These are phyloP conservation scores for Colletotrichum trifolii DNA, from an alignment of 2,329 filamentous ascomycete species.

Conservation along the genomic window DNA sequence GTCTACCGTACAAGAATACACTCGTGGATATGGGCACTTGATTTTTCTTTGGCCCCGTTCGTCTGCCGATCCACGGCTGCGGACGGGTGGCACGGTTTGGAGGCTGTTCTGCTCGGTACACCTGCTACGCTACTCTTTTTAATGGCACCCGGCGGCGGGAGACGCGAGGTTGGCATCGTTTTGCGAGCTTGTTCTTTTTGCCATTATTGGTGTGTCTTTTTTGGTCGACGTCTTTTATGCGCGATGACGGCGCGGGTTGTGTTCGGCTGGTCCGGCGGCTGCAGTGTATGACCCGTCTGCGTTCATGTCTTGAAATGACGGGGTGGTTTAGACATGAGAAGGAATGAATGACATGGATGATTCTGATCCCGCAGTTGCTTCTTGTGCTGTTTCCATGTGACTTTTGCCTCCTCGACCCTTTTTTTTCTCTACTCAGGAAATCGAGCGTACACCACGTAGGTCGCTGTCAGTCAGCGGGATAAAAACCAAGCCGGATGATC, in stretches of 20 bases:
- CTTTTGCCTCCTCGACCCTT: too few relatives aligned
- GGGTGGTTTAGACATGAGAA: slow-evolving; percentile 24
- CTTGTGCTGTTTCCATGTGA: too few relatives aligned
- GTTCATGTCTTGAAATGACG: slow-evolving; percentile 31
- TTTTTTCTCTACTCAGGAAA: too few relatives aligned
- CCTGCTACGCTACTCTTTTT: slow-evolving; percentile 31
- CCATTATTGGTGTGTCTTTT: slow-evolving; percentile 1
- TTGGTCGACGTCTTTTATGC: slow-evolving; percentile 27
- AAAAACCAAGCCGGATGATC: too few relatives aligned
- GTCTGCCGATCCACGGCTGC: slow-evolving; percentile 4
- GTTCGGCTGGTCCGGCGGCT: slow-evolving; percentile 43
- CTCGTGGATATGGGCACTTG: slow-evolving; percentile 33
- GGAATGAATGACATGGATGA: slow-evolving; percentile 33
- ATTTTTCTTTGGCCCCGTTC: slow-evolving; percentile 20
- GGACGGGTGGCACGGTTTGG: slow-evolving; percentile 17
- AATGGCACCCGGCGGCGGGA: slow-evolving; percentile 23
- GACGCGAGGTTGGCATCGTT: slow-evolving; percentile 12
- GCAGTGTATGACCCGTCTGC: slow-evolving; percentile 21
- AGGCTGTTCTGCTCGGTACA: slow-evolving; percentile 29
- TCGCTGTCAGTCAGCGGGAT: too few relatives aligned
- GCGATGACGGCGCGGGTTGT: slow-evolving; percentile 27
- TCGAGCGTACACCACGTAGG: too few relatives aligned
- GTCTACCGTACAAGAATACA: slow-evolving; percentile 24
- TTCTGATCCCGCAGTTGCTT: slow-evolving; percentile 1
- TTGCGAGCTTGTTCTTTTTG: slow-evolving; percentile 1